phyloP scores from a whole-genome alignment of 352 stramenopile genomes.

The Phytophthora melonis region DNA sequence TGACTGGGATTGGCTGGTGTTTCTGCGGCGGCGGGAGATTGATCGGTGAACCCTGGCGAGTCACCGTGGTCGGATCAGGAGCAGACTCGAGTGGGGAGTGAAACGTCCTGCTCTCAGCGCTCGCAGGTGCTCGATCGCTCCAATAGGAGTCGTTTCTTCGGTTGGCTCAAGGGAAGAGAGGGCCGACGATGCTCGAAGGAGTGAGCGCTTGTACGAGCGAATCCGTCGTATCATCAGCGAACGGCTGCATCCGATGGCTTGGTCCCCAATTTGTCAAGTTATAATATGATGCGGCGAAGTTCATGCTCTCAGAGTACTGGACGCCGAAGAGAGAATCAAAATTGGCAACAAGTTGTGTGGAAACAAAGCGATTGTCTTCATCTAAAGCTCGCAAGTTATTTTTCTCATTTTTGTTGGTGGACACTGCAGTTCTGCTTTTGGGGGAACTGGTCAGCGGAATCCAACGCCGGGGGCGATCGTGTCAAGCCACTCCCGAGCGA shows the following conservation, averaged over 20 bases:
- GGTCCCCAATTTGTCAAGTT: too few relatives aligned
- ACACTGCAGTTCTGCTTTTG: background rate
- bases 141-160: background rate
- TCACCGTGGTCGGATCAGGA: background rate
- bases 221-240: too few relatives aligned
- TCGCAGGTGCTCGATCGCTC: background rate
- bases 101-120: background rate
- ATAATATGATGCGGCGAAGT: too few relatives aligned
- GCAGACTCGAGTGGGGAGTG: background rate
- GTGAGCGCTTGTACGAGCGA: too few relatives aligned
- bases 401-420: too few relatives aligned
- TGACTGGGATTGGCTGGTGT: background rate
- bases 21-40: background rate
- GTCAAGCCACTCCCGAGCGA: constrained; percentile 38
- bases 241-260: too few relatives aligned
- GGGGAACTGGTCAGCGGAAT: constrained; percentile 26
- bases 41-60: background rate
- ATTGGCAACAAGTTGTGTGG: too few relatives aligned
- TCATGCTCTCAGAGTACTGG: too few relatives aligned
- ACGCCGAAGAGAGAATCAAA: too few relatives aligned
- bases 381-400: too few relatives aligned
- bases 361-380: too few relatives aligned
- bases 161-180: background rate
- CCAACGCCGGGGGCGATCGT: constrained; percentile 15
- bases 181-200: background rate